Evolutionary conservation across 805 yeast species (phyloP).

Genomic region (Candida alai): DNA sequence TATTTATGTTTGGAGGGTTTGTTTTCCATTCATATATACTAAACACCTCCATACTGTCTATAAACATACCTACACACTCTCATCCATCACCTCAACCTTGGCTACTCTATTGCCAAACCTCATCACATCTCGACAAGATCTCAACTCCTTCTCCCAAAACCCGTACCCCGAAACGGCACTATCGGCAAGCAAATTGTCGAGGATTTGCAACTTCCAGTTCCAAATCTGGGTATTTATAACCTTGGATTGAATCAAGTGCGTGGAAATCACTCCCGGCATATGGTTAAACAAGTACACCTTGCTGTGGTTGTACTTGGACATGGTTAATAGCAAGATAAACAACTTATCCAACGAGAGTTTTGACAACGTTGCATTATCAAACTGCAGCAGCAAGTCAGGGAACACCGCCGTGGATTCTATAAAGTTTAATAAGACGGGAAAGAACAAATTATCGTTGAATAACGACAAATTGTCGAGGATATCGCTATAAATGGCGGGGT

Average conservation of each 20-base stretch:
- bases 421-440: conserved; percentile 24
- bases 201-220: conserved; percentile 18
- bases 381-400: background rate
- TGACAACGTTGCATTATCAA: conserved; percentile 9
- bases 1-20: too few species aligned
- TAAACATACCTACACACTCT: conserved; percentile 11
- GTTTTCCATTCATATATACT: too few species aligned
- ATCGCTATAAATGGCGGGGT: conserved; percentile 11
- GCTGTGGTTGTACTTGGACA: conserved; percentile 19
- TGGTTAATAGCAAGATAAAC: conserved; percentile 16
- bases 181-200: conserved; percentile 18
- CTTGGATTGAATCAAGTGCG: conserved; percentile 16
- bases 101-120: conserved; percentile 20
- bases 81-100: conserved; percentile 24
- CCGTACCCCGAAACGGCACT: conserved; percentile 12
- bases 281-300: conserved; percentile 18
- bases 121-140: conserved; percentile 17
- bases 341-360: conserved; percentile 20
- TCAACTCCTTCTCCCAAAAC: conserved; percentile 22
- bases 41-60: too few species aligned
- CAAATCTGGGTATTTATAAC: conserved; percentile 21
- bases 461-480: conserved; percentile 11
- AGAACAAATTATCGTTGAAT: conserved; percentile 17
- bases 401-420: conserved; percentile 16
- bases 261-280: conserved; percentile 22